Evolutionary conservation across 345 rosid genomes (phyloP), one percentile per base, ranked within the genome.

Genomic region (Linum trigynum): DNA sequence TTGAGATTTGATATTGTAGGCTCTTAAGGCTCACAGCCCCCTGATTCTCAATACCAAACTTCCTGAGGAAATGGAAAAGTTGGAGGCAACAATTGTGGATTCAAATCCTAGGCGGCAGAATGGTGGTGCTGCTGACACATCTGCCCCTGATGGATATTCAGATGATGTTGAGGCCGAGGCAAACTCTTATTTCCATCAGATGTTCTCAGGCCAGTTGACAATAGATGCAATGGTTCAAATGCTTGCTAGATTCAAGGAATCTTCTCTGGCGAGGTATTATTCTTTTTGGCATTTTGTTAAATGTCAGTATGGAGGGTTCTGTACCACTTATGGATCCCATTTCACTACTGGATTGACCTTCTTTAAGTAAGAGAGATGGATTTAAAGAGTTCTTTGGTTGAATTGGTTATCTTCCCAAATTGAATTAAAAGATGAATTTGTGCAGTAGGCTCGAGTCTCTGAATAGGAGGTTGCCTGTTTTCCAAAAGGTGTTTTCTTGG

Each of bases 101-200:
- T 79, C 85, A 78, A 81, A 74, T 75, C 76, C 82, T 11, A 77
- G 83, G 67, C 79, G 85, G 65, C 96, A 86, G 80, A 86, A 85
- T 83, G 92, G 89, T 7, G 87, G 78, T 74, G 64, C 85, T 41
- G 71, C 84, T 23, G 90, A 94, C 66, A 74, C 90, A 39, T 71
- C 96, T 48, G 39, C 87, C 53, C 75, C 89, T 73, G 90, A 82
- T 55, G 87, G 84, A 64, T 85, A 78, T 75, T 80, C 89, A 7
- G 89, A 79, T 67, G 99, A 90, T 70, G 83, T 94, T 62, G 99
- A 94, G 86, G 71, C 76, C 4, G 99, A 94, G 78, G 99, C 97
- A 64, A 94, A 94, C 73, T 85, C 95, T 65, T 90, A 88, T 69
- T 94, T 94, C 74, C 99, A 86, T 75, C 86, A 90, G 72, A 94